Evolutionary conservation across 352 stramenopile genomes (phyloP), one percentile per base, ranked within the genome.

Genomic region (Phytophthora ohioensis): DNA sequence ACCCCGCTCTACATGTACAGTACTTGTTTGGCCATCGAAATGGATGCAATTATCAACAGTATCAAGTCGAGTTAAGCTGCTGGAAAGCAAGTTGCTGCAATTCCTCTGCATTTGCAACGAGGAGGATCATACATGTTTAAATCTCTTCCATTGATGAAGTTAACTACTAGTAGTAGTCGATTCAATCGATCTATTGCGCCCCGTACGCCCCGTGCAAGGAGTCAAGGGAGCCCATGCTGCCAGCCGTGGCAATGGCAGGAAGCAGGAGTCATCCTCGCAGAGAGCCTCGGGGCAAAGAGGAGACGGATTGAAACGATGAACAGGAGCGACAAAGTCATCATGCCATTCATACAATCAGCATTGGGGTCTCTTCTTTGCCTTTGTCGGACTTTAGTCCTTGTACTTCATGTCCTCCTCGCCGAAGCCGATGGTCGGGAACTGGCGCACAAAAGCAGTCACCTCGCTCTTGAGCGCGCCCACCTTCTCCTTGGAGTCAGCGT

Each of bases 391-490:
- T 64, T 91, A 93, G 46, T 93, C 75, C 84, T 91, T 90, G 81
- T 96, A 96, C 76, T 90, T 90, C 89, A 96, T 96, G 69, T 98
- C 92, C n/a, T 89, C 80, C 64, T 98, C 93, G 62, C 96, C 89
- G 70, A 99, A 99, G 48, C 97, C 97, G 62, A 99, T 92, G 11
- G 95, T 98, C 7, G 97, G 97, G 85, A 99, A 99, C 57, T 91
- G 81, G 47, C 92, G 94, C 62, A 98, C 91, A 78, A 99, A 99
- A 30, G 85, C 81, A 42, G 83, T 94, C 27, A 99, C 97, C 46
- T 98, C 90, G 38, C 78, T 75, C 75, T 93, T 89, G n/a, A 98
- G 78, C 46, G 81, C 70, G 15, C 81, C 80, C 31, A 98, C 76
- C 62, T 97, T 87, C 30, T 76, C 61, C 53, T 73, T 53, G 46